Evolutionary conservation across 768 basidiomycete genomes (phyloP).

Genomic region (Panus rudis): DNA sequence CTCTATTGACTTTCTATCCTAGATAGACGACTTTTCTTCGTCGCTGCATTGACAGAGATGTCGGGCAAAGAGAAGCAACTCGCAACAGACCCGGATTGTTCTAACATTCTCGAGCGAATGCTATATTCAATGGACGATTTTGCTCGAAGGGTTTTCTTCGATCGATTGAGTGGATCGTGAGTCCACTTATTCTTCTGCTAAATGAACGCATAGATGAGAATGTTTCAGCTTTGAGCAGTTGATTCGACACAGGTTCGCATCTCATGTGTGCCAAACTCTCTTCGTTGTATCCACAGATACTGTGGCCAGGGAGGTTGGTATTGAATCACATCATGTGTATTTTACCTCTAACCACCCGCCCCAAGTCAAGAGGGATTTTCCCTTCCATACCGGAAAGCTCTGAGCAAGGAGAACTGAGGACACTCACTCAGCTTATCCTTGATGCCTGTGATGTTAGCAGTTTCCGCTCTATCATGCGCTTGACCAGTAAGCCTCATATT

Average conservation of each 20-base stretch:
- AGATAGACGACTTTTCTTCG: constrained; percentile 17
- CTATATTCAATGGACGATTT: constrained; percentile 94
- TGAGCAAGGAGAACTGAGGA: constrained; percentile 59
- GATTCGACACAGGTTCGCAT: constrained; percentile 80
- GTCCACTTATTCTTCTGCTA: constrained; percentile 26
- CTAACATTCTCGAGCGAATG: constrained; percentile 85
- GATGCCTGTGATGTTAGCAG: constrained; percentile 55
- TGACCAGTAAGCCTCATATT: too few species aligned
- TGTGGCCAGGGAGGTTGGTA: constrained; percentile 58
- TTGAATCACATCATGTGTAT: not conserved
- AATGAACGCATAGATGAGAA: not conserved
- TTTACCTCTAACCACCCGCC: not conserved
- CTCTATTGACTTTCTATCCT: not conserved
- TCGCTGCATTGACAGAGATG: constrained; percentile 75
- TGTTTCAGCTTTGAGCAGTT: constrained; percentile 53
- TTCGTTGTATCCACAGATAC: constrained; percentile 61
- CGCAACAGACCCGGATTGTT: constrained; percentile 91
- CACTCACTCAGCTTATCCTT: constrained; percentile 53
- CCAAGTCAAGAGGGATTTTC: constrained; percentile 48
- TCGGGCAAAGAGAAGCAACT: constrained; percentile 82
- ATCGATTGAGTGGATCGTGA: constrained; percentile 84
- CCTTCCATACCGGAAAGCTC: constrained; percentile 39
- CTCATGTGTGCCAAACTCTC: constrained; percentile 92
- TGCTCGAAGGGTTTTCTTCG: constrained; percentile 84
- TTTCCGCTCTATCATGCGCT: constrained; percentile 2